Base-by-base conservation (phyloP, 73 alveolate species). In the Tetrahymena thermophila region DNA sequence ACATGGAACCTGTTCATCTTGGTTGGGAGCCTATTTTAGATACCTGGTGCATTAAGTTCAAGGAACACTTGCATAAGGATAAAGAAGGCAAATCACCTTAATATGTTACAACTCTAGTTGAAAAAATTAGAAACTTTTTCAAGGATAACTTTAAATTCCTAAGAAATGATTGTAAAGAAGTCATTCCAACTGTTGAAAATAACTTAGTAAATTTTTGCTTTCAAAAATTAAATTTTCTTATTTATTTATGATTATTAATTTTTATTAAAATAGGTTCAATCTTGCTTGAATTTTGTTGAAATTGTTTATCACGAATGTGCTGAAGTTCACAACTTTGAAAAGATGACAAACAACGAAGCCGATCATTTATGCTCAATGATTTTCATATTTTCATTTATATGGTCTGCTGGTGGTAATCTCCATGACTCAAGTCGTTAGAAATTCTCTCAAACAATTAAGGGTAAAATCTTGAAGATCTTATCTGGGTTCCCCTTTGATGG, bases 1-100 rank as follows among this genome's bases (percentile, higher is more conserved):
- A 99, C 96, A 94, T 99, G 97, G 99, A 99, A 93, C 99, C 99
- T 28, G 99, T 98, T 85, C 99, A 99, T 96, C 98, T 99, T 56
- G 99, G 99, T 1, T 98, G 99, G 99, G 98, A 97, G 96, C 99
- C 99, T 9, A 93, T 99, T 31, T 93, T 99, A 13, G 97, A 96
- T 28, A 97, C 99, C 38, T 99, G 99, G 99, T 96, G 98, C 17
- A 98, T 95, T 40, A 96, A 98, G 50, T 94, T 99, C 98, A 97
- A 93, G 93, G 98, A 97, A 84, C 93, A 96, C 55, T 35, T 94
- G 85, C 97, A 97, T 11, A 56, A 85, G 28, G 94, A 57, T 40
- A 89, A 84, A 43, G 96, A 95, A 28, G 97, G 94, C 8, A 95
- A 95, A 35, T 58, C 84, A 40, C 97, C 97, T 35, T 94, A 96